These are phyloP conservation scores for Suillus weaverae DNA, from an alignment of 768 basidiomycete genomes.

Conservation along the genomic window DNA sequence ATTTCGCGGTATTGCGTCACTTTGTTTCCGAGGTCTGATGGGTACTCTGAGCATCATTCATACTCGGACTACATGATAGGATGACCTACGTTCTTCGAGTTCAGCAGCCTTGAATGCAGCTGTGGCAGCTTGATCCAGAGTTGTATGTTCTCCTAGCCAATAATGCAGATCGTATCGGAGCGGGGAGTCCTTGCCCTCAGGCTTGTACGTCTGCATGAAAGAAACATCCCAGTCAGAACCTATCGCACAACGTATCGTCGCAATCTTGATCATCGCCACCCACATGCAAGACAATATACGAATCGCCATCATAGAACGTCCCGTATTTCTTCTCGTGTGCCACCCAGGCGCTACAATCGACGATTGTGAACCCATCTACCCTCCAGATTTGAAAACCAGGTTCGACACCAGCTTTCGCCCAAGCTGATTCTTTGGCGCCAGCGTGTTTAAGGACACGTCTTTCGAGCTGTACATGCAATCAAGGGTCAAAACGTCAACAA, in stretches of 20 bases:
- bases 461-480: conserved; percentile 32
- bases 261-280: conserved; percentile 16
- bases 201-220: conserved; percentile 54
- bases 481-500: background rate
- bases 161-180: conserved; percentile 63
- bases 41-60: background rate
- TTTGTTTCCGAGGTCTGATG: conserved; percentile 41
- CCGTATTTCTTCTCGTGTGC: conserved; percentile 38
- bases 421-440: conserved; percentile 51
- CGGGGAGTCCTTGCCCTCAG: conserved; percentile 37
- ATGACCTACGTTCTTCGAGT: conserved; percentile 56
- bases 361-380: conserved; percentile 55
- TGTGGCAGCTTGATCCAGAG: conserved; percentile 60
- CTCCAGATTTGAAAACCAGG: conserved; percentile 57
- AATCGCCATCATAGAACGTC: conserved; percentile 64
- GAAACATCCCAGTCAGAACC: background rate
- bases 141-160: conserved; percentile 61
- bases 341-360: conserved; percentile 36
- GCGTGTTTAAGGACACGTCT: conserved; percentile 53
- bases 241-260: background rate
- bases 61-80: background rate
- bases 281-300: conserved; percentile 64
- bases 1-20: conserved; percentile 65
- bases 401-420: conserved; percentile 45
- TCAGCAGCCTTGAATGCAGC: conserved; percentile 70